These are phyloP conservation scores for Populus nigra DNA, from an alignment of 345 rosid species.

Conservation along the genomic window DNA sequence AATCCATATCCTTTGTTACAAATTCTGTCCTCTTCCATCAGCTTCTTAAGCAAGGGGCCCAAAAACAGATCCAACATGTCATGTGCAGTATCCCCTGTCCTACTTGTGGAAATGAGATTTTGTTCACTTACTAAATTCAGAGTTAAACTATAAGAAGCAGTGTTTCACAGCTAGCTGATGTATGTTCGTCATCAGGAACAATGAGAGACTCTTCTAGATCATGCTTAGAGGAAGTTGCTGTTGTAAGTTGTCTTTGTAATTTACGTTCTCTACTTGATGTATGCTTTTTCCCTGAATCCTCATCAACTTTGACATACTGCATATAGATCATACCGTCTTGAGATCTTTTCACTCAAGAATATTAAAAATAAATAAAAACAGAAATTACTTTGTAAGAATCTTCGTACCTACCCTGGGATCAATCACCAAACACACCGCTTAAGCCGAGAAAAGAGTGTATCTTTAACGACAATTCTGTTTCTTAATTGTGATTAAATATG, in stretches of 20 bases:
- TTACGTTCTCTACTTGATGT: slow-evolving; percentile 7
- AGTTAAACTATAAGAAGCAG: slow-evolving; percentile 5
- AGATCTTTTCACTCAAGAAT: not conserved
- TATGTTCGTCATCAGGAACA: slow-evolving; percentile 5
- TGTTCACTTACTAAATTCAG: slow-evolving; percentile 11
- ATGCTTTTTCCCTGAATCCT: slow-evolving; percentile 15
- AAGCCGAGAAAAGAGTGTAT: not conserved
- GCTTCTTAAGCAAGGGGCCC: slow-evolving; percentile 54
- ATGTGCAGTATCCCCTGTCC: slow-evolving; percentile 45
- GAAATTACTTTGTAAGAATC: not conserved
- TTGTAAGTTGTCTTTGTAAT: slow-evolving; percentile 1
- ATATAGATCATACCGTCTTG: not conserved
- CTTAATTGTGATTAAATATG: not conserved
- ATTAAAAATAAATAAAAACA: not conserved
- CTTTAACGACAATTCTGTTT: not conserved
- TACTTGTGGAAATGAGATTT: slow-evolving; percentile 1
- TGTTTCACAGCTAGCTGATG: slow-evolving; percentile 6
- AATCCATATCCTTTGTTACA: slow-evolving; percentile 13
- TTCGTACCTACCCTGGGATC: not conserved
- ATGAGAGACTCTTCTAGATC: slow-evolving; percentile 11
- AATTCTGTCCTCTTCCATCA: slow-evolving; percentile 20
- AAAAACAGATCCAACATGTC: slow-evolving; percentile 58
- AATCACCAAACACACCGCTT: not conserved
- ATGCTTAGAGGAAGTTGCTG: slow-evolving; percentile 1
- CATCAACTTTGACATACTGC: slow-evolving; percentile 43